phyloP scores from a whole-genome alignment of 2,329 filamentous ascomycete species.

The Ploettnerulaceae sp. region DNA sequence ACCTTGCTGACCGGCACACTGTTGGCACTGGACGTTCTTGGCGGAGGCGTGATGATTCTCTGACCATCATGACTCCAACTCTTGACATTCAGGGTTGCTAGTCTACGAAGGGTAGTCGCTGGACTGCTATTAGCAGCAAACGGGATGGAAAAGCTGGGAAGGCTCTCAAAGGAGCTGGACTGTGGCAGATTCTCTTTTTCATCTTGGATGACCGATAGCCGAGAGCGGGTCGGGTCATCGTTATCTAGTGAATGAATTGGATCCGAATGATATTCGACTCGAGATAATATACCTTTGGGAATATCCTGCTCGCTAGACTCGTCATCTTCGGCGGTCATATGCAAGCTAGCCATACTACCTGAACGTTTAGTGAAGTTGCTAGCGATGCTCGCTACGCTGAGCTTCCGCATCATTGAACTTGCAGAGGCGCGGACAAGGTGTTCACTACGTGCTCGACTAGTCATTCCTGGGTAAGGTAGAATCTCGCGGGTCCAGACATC shows the following conservation, averaged over 20 bases:
- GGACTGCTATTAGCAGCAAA: slow-evolving; percentile 20
- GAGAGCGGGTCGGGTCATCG: slow-evolving; percentile 20
- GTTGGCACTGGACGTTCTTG: slow-evolving; percentile 30
- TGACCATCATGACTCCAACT: slow-evolving; percentile 29
- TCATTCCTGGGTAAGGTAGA: slow-evolving; percentile 80
- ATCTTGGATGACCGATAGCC: slow-evolving; percentile 29
- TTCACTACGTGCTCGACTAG: slow-evolving; percentile 57
- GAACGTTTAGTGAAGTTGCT: slow-evolving; percentile 72
- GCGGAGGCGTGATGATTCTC: slow-evolving; percentile 24
- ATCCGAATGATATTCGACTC: slow-evolving; percentile 20
- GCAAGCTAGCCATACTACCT: slow-evolving; percentile 30
- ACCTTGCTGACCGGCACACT: slow-evolving; percentile 14
- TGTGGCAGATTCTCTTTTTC: slow-evolving; percentile 27
- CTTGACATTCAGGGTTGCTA: slow-evolving; percentile 26
- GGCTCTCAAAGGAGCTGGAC: slow-evolving; percentile 20
- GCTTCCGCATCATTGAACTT: slow-evolving; percentile 79
- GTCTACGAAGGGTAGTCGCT: slow-evolving; percentile 20
- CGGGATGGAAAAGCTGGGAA: slow-evolving; percentile 6
- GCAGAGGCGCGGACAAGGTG: slow-evolving; percentile 73
- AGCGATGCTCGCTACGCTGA: slow-evolving; percentile 77
- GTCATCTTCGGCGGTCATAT: slow-evolving; percentile 26
- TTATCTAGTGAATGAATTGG: slow-evolving; percentile 10
- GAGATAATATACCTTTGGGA: slow-evolving; percentile 12
- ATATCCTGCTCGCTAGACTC: slow-evolving; percentile 15
- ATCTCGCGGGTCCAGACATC: slow-evolving; percentile 82